A percentile compares a stretch with the other conserved stretches of the same genome.
These are phyloP conservation scores for Fusarium sp. DNA, from an alignment of 2,329 filamentous ascomycete genomes.

Conservation along the genomic window DNA sequence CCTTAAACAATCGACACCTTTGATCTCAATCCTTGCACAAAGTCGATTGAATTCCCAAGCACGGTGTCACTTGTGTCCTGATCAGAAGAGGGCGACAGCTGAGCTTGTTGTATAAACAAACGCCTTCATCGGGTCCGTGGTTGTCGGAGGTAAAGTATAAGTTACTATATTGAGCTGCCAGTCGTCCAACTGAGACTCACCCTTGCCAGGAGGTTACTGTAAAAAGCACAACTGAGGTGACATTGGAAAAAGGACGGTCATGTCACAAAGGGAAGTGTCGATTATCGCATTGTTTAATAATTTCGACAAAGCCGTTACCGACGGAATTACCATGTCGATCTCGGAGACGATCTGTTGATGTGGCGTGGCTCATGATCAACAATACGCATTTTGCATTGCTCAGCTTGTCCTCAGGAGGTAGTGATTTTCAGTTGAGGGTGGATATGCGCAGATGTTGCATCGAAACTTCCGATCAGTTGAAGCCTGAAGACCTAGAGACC, in stretches of 20 bases:
- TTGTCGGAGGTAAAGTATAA: conserved; percentile 19
- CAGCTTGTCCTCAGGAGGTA: conserved; percentile 8
- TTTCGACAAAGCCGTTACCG: conserved; percentile 16
- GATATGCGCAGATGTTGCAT: conserved; percentile 16
- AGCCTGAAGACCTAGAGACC: background rate
- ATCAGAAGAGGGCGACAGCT: conserved; percentile 5
- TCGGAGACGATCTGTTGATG: conserved; percentile 9
- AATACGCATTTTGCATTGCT: conserved; percentile 1
- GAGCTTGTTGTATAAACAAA: conserved; percentile 19
- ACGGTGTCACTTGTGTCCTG: conserved; percentile 22
- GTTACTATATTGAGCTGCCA: conserved; percentile 38
- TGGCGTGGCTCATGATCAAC: conserved; percentile 10
- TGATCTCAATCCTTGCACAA: conserved; percentile 26
- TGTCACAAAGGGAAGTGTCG: background rate
- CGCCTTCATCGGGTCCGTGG: conserved; percentile 9
- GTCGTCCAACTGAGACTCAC: conserved; percentile 17
- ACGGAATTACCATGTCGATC: conserved; percentile 25
- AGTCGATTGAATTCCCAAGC: conserved; percentile 17
- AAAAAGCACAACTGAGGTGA: conserved; percentile 7
- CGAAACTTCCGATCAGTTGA: background rate
- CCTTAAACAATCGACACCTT: conserved; percentile 19
- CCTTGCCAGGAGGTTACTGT: conserved; percentile 5
- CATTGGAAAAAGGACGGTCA: conserved; percentile 5
- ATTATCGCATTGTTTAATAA: conserved; percentile 20
- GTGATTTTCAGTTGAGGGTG: background rate